Evolutionary conservation across 345 rosid species (phyloP), one percentile per base, ranked within the genome.

Genomic region (Camelina hispida): DNA sequence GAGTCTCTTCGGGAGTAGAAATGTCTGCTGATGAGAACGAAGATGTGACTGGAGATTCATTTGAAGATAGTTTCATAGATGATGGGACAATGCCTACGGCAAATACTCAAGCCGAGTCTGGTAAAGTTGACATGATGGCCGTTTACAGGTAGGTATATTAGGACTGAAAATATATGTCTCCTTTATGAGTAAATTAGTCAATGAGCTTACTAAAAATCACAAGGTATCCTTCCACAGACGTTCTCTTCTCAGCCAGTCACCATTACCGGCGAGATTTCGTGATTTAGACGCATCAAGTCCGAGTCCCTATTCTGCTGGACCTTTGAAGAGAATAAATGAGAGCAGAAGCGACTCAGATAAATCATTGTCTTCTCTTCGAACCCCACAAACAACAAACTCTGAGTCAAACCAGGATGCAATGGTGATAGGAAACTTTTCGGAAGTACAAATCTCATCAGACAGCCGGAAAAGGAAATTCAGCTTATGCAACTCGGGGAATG

Each of bases 161-260:
- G 6, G 47, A 46, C 28, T 16, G 40, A 30, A 52, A 6, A 4
- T 7, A 7, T 46, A 4, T 50, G 50, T 40, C 20, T 50, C 66
- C 37, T 43, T 47, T 58, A 32, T 2, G 43, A 35, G 35, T 62
- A 70, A 35, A 8, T 44, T 14, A 12, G 43, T 69, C 51, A 32
- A 22, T 53, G 58, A 43, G 23, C n/a, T 70, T 62, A 58, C 48
- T 58, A 48, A 58, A 58, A 25, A 14, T 46, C 25, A 13, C 18
- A 20, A n/a, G 40, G 28, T 66, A 46, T 53, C 37, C 18, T 67
- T 70, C 60, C 51, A 60, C 84, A 94, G 98, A 83, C 96, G 91
- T 69, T 94, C 97, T 56, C 83, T 94, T 84, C 93, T 94, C 68
- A 94, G 89, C 72, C 98, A 94, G 70, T 91, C 95, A 57, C 98